Conservation (phyloP, 768 basidiomycete species). For the Suillus bovinus region DNA sequence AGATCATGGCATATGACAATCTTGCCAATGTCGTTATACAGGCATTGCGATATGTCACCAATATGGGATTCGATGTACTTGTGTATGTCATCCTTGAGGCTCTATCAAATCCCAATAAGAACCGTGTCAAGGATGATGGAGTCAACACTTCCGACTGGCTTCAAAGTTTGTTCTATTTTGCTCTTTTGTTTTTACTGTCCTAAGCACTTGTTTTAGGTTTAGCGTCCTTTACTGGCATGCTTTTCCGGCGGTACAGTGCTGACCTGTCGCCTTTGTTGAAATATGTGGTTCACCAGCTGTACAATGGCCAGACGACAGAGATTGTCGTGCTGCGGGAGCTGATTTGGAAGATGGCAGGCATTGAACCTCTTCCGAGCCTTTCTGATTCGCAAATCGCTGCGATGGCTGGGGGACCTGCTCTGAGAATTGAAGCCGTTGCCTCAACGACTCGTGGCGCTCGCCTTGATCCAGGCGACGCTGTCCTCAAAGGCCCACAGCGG, state of each 20-base stretch:
- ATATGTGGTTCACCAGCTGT: conserved; percentile 90
- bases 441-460: conserved; percentile 74
- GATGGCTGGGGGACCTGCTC: conserved; percentile 87
- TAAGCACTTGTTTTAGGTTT: conserved; percentile 56
- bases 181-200: conserved; percentile 13
- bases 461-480: conserved; percentile 63
- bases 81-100: conserved; percentile 87
- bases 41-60: conserved; percentile 83
- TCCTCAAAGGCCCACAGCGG: conserved; percentile 64
- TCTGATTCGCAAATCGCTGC: conserved; percentile 86
- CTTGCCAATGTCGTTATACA: conserved; percentile 88
- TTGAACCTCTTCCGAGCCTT: conserved; percentile 86
- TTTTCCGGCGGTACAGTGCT: conserved; percentile 84
- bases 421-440: conserved; percentile 89
- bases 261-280: conserved; percentile 82
- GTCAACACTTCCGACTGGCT: conserved; percentile 91
- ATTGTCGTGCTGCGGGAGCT: conserved; percentile 90
- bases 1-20: conserved; percentile 97
- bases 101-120: conserved; percentile 78
- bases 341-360: conserved; percentile 94
- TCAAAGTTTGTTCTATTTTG: conserved; percentile 63
- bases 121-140: conserved; percentile 87
- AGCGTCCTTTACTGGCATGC: conserved; percentile 89
- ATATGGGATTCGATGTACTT: conserved; percentile 93
- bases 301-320: conserved; percentile 80